A percentile compares a stretch with the other conserved stretches of the same genome.
phyloP scores from a whole-genome alignment of 1,139 yeast species.

The Entelexis paramagnoliae region DNA sequence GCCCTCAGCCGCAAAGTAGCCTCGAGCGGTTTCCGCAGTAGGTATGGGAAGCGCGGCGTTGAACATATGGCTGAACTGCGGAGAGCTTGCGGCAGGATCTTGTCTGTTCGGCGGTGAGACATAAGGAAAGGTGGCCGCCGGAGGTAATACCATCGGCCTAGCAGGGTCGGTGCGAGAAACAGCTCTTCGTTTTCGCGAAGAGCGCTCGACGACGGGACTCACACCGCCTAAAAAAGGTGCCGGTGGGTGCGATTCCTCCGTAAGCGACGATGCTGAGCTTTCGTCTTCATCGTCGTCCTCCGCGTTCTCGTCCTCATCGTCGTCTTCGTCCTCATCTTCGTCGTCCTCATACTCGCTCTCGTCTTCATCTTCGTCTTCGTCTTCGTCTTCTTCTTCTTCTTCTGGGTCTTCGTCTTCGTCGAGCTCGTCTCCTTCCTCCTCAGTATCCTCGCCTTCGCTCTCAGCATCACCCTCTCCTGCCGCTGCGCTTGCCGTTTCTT shows the following conservation, averaged over 20 bases:
- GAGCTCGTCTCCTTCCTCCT: neutral
- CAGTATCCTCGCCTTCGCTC: too few relatives aligned
- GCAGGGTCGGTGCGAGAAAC: neutral
- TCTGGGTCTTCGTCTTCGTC: too few relatives aligned
- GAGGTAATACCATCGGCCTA: too few relatives aligned
- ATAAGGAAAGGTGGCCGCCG: too few relatives aligned
- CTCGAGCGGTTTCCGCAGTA: too few relatives aligned
- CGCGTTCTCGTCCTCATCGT: neutral
- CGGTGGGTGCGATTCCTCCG: neutral
- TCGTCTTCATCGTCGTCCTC: neutral
- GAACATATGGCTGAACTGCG: too few relatives aligned
- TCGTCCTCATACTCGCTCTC: constrained; percentile 3
- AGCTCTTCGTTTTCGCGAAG: neutral
- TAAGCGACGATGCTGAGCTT: neutral
- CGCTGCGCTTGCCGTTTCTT: too few relatives aligned
- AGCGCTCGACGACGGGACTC: neutral
- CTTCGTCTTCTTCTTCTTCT: neutral
- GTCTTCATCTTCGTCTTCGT: neutral
- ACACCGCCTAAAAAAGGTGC: neutral
- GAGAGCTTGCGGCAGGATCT: too few relatives aligned
- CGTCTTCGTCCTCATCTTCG: neutral
- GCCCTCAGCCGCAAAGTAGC: too few relatives aligned
- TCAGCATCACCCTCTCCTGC: too few relatives aligned
- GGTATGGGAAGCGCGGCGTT: too few relatives aligned
- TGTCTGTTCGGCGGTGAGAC: too few relatives aligned